Evolutionary conservation across 2,329 filamentous ascomycete species (phyloP), one percentile per base, ranked within the genome.

Genomic region (Pestalotiopsis sp.): DNA sequence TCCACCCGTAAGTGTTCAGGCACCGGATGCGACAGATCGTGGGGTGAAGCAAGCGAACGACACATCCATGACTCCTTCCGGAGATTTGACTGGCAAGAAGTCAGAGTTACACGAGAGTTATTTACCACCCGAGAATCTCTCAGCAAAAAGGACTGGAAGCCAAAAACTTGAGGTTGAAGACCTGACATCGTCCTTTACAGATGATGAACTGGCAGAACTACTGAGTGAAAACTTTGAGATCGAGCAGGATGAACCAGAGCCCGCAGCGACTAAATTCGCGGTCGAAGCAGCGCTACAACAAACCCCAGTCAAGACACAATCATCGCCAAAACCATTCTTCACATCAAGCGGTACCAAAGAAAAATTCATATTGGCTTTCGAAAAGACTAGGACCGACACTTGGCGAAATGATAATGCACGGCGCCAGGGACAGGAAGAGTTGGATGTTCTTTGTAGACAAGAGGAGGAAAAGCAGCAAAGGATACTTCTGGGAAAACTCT

Each of bases 261-360:
- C 39, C 41, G 17, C 6, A 36, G 14, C 39, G 6, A 9, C n/a
- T 5, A 20, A n/a, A 36, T 14, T 27, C 5, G 3, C 31, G 17
- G 11, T 4, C 36, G 14, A n/a, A 20, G 59, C 27, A 4, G 17
- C 11, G 13, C 13, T n/a, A 6, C 11, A 67, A n/a, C 62, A 67
- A 12, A 57, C 49, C 11, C 68, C 70, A 12, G 71, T 56, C 39
- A 58, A 41, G 17, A 69, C 66, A 3, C 73, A 64, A 9, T 66
- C 69, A 36, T 75, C 77, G 7, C 79, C 77, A 2, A 78, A 76
- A 36, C 77, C 75, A 6, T 78, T 80, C 64, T 79, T 81, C 67
- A 75, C 75, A 5, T 77, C 80, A 2, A 79, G 75, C 57, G 71
- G 72, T 14, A 74, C 72, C 12, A 71, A 73, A 2, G 75, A 78